Conservation (phyloP, 2,329 filamentous ascomycete genomes). For the Alternaria burnsii region DNA sequence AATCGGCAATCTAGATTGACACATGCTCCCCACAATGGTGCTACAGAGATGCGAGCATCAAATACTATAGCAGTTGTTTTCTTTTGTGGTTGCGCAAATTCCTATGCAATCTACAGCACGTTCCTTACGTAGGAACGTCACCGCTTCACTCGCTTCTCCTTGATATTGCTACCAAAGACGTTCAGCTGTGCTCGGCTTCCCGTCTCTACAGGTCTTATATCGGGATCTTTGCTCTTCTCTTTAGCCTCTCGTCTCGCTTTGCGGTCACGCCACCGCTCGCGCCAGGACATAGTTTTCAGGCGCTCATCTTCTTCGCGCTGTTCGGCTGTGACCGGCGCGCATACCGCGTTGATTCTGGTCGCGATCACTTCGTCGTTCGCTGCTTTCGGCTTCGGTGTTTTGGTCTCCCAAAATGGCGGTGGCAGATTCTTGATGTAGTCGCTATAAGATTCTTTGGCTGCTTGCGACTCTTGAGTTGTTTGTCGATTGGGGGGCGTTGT, state of each 20-base stretch:
- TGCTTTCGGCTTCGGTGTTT: background rate
- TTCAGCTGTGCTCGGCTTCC: background rate
- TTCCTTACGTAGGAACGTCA: too few species aligned
- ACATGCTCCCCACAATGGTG: too few species aligned
- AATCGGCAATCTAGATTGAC: rapidly evolving
- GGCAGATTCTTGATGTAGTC: background rate
- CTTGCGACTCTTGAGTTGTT: background rate
- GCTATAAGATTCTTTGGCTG: background rate
- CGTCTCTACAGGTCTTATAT: background rate
- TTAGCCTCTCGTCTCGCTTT: background rate
- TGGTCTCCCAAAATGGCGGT: background rate
- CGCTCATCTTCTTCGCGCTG: background rate
- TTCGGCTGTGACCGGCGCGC: background rate
- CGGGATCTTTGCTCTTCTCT: background rate
- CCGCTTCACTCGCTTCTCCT: background rate
- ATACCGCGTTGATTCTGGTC: background rate
- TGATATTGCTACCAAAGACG: background rate
- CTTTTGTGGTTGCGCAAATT: rapidly evolving
- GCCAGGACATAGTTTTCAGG: background rate
- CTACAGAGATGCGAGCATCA: too few species aligned
- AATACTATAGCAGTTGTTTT: too few species aligned
- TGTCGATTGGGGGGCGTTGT: background rate
- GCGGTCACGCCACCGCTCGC: background rate
- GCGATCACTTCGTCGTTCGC: background rate
- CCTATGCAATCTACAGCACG: too few species aligned